Conservation (phyloP, 148 eudicot species). For the Salicornia ramosissima region DNA sequence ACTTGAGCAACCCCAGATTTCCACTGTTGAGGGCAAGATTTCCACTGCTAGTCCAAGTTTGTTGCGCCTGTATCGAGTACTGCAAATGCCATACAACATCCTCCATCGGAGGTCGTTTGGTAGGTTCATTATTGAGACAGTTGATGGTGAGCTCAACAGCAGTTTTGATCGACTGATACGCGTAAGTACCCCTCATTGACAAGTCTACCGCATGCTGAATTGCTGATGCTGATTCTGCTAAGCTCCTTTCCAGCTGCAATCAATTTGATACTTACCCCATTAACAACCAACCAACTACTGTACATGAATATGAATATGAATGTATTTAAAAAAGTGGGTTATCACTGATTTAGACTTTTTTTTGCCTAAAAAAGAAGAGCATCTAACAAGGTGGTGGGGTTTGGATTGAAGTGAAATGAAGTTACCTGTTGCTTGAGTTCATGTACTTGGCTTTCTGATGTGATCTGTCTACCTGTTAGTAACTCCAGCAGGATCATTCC, state of each 20-base stretch:
- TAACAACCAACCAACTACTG: no score
- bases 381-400: slow-evolving; percentile 6
- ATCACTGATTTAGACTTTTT: slow-evolving; percentile 1
- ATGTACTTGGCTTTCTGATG: slow-evolving; percentile 48
- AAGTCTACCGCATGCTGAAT: slow-evolving; percentile 53
- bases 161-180: slow-evolving; percentile 73
- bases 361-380: slow-evolving; percentile 7
- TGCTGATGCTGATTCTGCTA: slow-evolving; percentile 69
- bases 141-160: slow-evolving; percentile 57
- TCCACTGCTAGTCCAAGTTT: slow-evolving; percentile 89
- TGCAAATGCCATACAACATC: slow-evolving; percentile 94
- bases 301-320: no score
- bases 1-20: slow-evolving; percentile 33
- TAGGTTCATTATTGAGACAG: slow-evolving; percentile 58
- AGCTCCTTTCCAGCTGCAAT: slow-evolving; percentile 65
- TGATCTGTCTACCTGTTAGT: slow-evolving; percentile 64
- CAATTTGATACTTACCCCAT: slow-evolving; percentile 15
- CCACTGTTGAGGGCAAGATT: slow-evolving; percentile 57
- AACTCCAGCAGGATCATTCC: slow-evolving; percentile 72
- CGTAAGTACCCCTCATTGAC: slow-evolving; percentile 68
- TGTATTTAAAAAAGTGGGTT: not conserved
- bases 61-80: slow-evolving; percentile 90
- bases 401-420: no score
- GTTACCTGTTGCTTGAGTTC: slow-evolving; percentile 62
- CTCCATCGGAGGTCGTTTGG: slow-evolving; percentile 68